Conservation (phyloP, 2,329 filamentous ascomycete genomes). For the Aspergillus pseudoviridinutans region DNA sequence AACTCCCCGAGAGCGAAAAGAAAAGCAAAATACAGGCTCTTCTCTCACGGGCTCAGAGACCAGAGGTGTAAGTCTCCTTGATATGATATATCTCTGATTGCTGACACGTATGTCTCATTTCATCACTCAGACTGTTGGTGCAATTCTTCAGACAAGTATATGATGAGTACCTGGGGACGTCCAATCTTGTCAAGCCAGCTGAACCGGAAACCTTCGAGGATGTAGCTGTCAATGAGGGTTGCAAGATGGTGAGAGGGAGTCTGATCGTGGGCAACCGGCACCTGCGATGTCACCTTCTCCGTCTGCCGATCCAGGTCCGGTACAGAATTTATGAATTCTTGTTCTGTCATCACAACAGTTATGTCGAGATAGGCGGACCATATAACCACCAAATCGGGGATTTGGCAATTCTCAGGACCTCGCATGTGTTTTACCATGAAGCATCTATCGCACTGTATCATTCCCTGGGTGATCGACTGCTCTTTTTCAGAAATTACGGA, state of each 20-base stretch:
- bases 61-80: neutral
- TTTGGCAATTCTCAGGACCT: constrained; percentile 14
- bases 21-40: neutral
- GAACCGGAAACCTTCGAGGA: constrained; percentile 6
- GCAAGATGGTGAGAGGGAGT: constrained; percentile 2
- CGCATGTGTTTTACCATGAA: constrained; percentile 17
- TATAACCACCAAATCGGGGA: constrained; percentile 1
- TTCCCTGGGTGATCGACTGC: constrained; percentile 12
- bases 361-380: constrained; percentile 12
- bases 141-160: constrained; percentile 8
- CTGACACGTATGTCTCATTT: neutral
- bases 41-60: neutral
- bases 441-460: constrained; percentile 13
- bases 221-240: constrained; percentile 5
- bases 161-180: neutral
- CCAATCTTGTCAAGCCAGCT: constrained; percentile 1
- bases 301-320: constrained; percentile 13
- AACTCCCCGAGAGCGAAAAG: neutral
- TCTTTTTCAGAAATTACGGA: constrained; percentile 12
- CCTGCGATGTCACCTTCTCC: constrained; percentile 10
- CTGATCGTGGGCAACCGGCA: constrained; percentile 2
- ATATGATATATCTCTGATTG: neutral
- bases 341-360: constrained; percentile 6
- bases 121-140: neutral
- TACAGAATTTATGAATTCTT: constrained; percentile 11